Evolutionary conservation across 192 early-diverging fungal genomes (phyloP).

Genomic region (Backusella parvicylindrica): DNA sequence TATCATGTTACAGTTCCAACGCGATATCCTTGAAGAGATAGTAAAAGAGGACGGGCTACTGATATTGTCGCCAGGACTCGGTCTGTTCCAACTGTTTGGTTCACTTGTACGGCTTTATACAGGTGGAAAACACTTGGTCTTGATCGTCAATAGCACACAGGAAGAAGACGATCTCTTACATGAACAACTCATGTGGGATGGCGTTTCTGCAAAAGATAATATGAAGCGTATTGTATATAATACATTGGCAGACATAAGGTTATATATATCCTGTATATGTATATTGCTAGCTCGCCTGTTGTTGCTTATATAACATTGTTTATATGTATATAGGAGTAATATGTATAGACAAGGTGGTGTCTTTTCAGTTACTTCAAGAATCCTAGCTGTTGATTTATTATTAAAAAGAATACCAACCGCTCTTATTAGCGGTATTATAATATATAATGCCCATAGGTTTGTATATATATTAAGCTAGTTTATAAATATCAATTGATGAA

Average conservation of each 20-base stretch:
- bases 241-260: constrained; percentile 56
- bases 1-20: constrained; percentile 56
- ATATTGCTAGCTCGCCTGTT: neutral
- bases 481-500: neutral
- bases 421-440: constrained; percentile 78
- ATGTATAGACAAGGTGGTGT: constrained; percentile 83
- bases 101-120: constrained; percentile 69
- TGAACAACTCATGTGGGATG: constrained; percentile 47
- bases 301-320: neutral
- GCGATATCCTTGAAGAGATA: constrained; percentile 60
- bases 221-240: constrained; percentile 53
- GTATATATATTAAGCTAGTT: neutral
- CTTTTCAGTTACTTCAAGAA: constrained; percentile 80
- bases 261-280: neutral
- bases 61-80: constrained; percentile 76
- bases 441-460: constrained; percentile 83
- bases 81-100: constrained; percentile 65
- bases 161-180: constrained; percentile 52
- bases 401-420: constrained; percentile 70
- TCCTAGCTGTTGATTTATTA: constrained; percentile 89
- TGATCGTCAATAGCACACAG: constrained; percentile 70
- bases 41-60: constrained; percentile 80
- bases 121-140: constrained; percentile 65
- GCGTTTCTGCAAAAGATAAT: constrained; percentile 30
- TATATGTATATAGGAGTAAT: constrained; percentile 31